Evolutionary conservation across 2,329 filamentous ascomycete genomes (phyloP).

Genomic region (Fusarium solani-melongenae): DNA sequence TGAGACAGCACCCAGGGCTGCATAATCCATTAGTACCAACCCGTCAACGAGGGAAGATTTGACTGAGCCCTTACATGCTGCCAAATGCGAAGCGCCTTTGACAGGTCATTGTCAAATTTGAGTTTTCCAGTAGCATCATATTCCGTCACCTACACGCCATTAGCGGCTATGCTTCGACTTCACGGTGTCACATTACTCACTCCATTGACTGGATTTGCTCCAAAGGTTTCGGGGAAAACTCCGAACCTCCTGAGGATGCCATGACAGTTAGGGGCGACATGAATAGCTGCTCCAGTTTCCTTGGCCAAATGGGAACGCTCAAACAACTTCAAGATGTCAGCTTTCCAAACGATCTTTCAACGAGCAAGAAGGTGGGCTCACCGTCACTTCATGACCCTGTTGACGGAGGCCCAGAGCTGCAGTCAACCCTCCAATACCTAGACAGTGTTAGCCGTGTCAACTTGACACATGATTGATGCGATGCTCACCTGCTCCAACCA

Average conservation of each 20-base stretch:
- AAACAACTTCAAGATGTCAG: conserved; percentile 53
- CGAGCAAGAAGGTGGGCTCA: conserved; percentile 39
- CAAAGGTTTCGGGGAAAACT: conserved; percentile 51
- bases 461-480: accelerated
- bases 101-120: conserved; percentile 50
- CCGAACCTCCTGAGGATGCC: conserved; percentile 61
- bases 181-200: conserved; percentile 11
- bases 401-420: conserved; percentile 61
- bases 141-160: conserved; percentile 47
- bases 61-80: conserved; percentile 47
- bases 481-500: conserved; percentile 37
- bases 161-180: neutral
- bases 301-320: conserved; percentile 67
- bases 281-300: conserved; percentile 71
- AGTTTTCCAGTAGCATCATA: conserved; percentile 51
- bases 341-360: too few species aligned
- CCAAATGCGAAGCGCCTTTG: conserved; percentile 53
- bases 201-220: conserved; percentile 50
- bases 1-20: conserved; percentile 61
- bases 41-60: neutral
- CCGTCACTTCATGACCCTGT: conserved; percentile 58
- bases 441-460: neutral
- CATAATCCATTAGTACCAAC: neutral
- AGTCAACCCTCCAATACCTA: conserved; percentile 60
- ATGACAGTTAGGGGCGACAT: conserved; percentile 71